Evolutionary conservation across 495 filamentous ascomycete genomes (phyloP), one percentile per base, ranked within the genome.

Genomic region (Recurvomyces mirabilis): DNA sequence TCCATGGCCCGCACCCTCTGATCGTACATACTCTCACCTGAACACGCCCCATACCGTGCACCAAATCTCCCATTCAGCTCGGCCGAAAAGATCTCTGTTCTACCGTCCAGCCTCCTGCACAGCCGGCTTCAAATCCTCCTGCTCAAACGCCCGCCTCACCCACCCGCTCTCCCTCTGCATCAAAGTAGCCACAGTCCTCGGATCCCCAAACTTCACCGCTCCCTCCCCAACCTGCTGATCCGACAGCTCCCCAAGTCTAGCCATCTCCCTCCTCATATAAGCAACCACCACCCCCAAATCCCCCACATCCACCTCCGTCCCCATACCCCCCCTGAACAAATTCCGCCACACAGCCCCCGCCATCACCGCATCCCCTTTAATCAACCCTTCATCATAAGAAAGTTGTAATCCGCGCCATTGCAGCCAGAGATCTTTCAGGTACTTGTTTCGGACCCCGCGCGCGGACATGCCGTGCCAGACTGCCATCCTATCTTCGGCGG

Each of bases 281-380:
- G 72, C 73, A 13, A 88, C 83, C 26, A 93, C 73, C 46, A 72
- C 68, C 0, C 84, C 87, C 45, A 96, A 58, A 37, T 71, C 66
- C 35, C 71, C 67, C 59, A 79, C 65, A 60, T 95, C 83, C 18
- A 87, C 68, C 29, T 86, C 79, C 36, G 74, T 70, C 22, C 67
- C 68, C 12, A 73, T 84, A 23, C 67, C 67, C 11, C 74, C 84
- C 65, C 86, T 84, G 66, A 83, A 94, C 30, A 96, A 52, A 61
- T 98, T 98, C 52, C 89, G 74, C 91, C 91, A 98, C 23, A 96
- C 70, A 11, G 93, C 91, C 22, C 81, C 70, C 4, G 86, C 88
- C 12, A 94, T 68, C 43, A 89, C 81, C 30, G 87, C 81, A 59
- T 95, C 88, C 1, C 83, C 83, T 58, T 79, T 84, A 11, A 79